These are phyloP conservation scores for Bretschneidera sinensis DNA, from an alignment of 345 rosid genomes.

Conservation along the genomic window DNA sequence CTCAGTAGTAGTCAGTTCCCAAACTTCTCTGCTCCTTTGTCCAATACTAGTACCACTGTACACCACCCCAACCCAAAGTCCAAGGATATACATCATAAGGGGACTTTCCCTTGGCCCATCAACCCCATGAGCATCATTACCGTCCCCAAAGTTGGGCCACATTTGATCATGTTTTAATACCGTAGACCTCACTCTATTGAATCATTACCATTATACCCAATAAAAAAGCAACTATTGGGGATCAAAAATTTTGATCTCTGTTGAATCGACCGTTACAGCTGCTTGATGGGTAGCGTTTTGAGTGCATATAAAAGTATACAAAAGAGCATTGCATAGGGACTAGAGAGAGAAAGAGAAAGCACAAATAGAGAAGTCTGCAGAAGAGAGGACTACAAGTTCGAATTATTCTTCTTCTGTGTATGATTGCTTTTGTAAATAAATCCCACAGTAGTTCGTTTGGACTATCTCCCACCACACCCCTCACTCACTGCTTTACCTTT, in stretches of 20 bases:
- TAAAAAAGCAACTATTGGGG: background rate
- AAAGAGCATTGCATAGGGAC: conserved; percentile 17
- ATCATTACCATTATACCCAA: background rate
- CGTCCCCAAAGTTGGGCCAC: background rate
- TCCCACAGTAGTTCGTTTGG: conserved; percentile 26
- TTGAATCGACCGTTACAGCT: background rate
- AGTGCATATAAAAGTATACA: background rate
- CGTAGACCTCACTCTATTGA: background rate
- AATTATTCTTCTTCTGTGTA: conserved; percentile 74
- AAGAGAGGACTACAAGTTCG: conserved; percentile 60
- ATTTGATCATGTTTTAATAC: too few relatives aligned
- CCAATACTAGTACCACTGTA: background rate
- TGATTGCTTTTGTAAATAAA: conserved; percentile 40
- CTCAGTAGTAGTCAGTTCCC: background rate
- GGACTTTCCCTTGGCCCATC: too few relatives aligned
- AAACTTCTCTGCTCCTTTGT: background rate
- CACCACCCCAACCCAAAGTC: background rate
- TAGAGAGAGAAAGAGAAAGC: conserved; percentile 21
- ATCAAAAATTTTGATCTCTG: background rate
- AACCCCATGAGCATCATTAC: background rate
- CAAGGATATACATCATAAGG: conserved; percentile 15
- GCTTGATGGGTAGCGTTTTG: background rate
- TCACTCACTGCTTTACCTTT: background rate
- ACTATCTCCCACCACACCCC: conserved; percentile 4
- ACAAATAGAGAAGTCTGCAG: conserved; percentile 42